Base-by-base conservation (phyloP, 805 yeast species). In the Ogataea ganodermae region DNA sequence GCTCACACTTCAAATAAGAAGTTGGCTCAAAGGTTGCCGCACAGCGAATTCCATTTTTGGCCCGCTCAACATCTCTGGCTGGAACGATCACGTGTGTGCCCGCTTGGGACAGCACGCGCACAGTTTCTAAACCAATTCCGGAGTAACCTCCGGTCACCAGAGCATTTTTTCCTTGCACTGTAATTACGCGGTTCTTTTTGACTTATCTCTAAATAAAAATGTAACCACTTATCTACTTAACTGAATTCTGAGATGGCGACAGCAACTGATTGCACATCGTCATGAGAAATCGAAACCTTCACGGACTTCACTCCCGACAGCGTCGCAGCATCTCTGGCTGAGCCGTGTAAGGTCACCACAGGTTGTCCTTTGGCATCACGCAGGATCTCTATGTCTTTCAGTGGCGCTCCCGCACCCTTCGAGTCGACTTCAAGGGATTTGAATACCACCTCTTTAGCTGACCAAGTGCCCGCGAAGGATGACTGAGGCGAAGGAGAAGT, bases 381-480 rank as follows among this genome's bases (percentile, higher is more conserved):
- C 23, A 74, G 60, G 60, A 94, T 88, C 73, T 92, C 98, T 70
- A 94, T 95, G 51, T 89, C 96, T 66, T 79, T 81, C 73, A 94
- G 78, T 27, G 96, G 76, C 31, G 99, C 98, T 52, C 98, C 99
- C 13, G 92, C 97, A 50, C 99, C 99, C 65, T 83, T 80, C 39
- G 96, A 83, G 63, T 80, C 79, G 53, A 89, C 96, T 52, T 94
- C 91, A 63, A 94, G 76, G 16, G 96, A 88, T 75, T 94, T 94
- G 84, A 94, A 94, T 28, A 91, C 97, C 35, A 99, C 99, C 74
- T 94, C 99, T 73, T 94, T 94, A 37, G 99, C 99, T 24, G 97
- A 89, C 99, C 99, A 94, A 36, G 96, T 86, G 40, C 99, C 99
- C 22, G 99, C 90, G 70, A 79, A 94, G 3, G 97, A 89, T 12